phyloP scores from a whole-genome alignment of 768 basidiomycete species.

The Cyclocybe aegerita region DNA sequence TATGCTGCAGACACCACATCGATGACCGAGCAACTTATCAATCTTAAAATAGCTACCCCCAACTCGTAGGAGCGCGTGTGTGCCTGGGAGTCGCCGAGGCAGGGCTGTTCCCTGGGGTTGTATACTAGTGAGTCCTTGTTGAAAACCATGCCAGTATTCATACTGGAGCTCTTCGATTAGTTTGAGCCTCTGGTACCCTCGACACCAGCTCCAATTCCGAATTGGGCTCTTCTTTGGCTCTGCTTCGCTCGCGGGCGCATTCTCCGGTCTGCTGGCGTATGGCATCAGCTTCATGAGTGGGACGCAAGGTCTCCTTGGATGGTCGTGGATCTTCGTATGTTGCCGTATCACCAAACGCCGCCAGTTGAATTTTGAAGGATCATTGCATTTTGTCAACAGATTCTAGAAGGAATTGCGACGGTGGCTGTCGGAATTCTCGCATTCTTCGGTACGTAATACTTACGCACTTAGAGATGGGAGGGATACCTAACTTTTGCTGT shows the following conservation, averaged over 20 bases:
- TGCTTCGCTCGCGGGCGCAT: constrained; percentile 62
- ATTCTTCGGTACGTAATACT: constrained; percentile 39
- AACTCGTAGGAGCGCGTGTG: constrained; percentile 57
- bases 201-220: constrained; percentile 57
- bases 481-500: background rate
- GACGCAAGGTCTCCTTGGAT: constrained; percentile 44
- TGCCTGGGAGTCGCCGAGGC: constrained; percentile 69
- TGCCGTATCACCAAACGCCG: background rate
- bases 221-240: constrained; percentile 67
- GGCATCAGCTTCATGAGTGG: constrained; percentile 55
- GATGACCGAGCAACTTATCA: background rate
- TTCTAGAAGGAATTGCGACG: constrained; percentile 65
- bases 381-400: constrained; percentile 30
- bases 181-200: constrained; percentile 69
- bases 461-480: too few relatives aligned
- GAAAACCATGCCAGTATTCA: background rate
- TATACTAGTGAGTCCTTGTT: constrained; percentile 56
- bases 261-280: constrained; percentile 59
- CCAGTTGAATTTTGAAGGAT: background rate
- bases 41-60: constrained; percentile 46
- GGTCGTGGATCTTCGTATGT: constrained; percentile 70
- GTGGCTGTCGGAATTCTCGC: constrained; percentile 54
- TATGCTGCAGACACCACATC: background rate
- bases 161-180: constrained; percentile 24
- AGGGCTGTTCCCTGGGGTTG: constrained; percentile 71